Evolutionary conservation across 345 rosid genomes (phyloP).

Genomic region (Corchorus olitorius): DNA sequence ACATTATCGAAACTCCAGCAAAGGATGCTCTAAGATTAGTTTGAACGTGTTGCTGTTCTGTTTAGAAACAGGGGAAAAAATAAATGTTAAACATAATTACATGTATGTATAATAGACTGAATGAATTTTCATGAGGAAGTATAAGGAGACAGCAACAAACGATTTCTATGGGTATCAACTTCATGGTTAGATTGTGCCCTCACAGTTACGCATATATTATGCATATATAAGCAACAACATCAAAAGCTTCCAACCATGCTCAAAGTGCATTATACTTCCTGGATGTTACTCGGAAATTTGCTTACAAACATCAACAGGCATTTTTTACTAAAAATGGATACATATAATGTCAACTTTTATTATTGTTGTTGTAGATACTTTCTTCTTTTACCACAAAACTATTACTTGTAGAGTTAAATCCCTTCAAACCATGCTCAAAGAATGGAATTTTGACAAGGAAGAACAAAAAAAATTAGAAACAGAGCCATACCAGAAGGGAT

Average conservation of each 20-base stretch:
- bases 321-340: neutral
- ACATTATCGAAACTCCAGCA: constrained; percentile 65
- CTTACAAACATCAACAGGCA: constrained; percentile 1
- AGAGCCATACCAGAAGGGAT: constrained; percentile 72
- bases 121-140: neutral
- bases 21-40: constrained; percentile 62
- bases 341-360: neutral
- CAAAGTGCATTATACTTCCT: constrained; percentile 4
- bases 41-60: constrained; percentile 87
- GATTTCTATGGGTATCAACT: neutral
- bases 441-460: constrained; percentile 5
- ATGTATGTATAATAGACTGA: neutral
- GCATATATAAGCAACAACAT: neutral
- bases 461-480: constrained; percentile 17
- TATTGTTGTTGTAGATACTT: no score
- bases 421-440: neutral
- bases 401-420: constrained; percentile 4
- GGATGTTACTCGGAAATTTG: neutral
- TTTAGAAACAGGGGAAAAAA: constrained; percentile 17
- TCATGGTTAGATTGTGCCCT: neutral
- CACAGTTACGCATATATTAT: neutral
- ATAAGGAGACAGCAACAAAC: neutral
- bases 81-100: constrained; percentile 11
- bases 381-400: constrained; percentile 9
- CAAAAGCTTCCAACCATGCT: neutral